Evolutionary conservation across 768 basidiomycete species (phyloP).

Genomic region (Leccinum subgranulosum): DNA sequence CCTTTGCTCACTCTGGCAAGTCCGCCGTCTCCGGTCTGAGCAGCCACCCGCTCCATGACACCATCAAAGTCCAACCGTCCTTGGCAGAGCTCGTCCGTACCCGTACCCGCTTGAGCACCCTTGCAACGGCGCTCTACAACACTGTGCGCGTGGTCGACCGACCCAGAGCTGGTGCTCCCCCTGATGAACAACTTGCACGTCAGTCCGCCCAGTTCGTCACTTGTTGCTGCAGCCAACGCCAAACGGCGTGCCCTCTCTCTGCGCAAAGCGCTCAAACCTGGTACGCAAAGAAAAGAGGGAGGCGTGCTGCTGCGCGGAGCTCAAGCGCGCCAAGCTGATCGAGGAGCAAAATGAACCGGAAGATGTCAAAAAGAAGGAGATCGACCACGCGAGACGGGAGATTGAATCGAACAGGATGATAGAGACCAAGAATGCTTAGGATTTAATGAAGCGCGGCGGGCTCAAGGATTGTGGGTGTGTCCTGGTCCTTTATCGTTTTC

Average conservation of each 20-base stretch:
- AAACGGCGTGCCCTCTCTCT: slow-evolving; percentile 50
- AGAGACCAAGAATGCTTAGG: slow-evolving; percentile 58
- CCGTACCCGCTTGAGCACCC: too few relatives aligned
- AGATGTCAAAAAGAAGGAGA: slow-evolving; percentile 47
- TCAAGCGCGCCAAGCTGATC: slow-evolving; percentile 71
- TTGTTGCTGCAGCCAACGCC: too few relatives aligned
- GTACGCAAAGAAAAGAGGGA: slow-evolving; percentile 89
- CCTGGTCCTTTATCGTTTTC: not conserved
- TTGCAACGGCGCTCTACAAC: too few relatives aligned
- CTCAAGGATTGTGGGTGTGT: slow-evolving; percentile 64
- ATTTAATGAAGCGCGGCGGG: slow-evolving; percentile 66
- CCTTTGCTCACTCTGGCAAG: too few relatives aligned
- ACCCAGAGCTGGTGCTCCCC: slow-evolving; percentile 25
- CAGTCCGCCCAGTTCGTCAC: too few relatives aligned
- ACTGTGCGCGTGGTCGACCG: too few relatives aligned
- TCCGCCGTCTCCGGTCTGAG: too few relatives aligned
- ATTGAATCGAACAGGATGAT: slow-evolving; percentile 52
- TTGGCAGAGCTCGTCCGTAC: too few relatives aligned
- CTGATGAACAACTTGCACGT: too few relatives aligned
- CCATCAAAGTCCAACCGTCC: too few relatives aligned
- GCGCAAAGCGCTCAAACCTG: slow-evolving; percentile 75
- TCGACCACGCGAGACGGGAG: slow-evolving; percentile 69
- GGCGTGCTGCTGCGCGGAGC: too few relatives aligned
- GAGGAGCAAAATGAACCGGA: slow-evolving; percentile 36
- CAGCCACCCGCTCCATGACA: too few relatives aligned